phyloP scores from a whole-genome alignment of 2,329 filamentous ascomycete species.

The Colletotrichum tabaci region DNA sequence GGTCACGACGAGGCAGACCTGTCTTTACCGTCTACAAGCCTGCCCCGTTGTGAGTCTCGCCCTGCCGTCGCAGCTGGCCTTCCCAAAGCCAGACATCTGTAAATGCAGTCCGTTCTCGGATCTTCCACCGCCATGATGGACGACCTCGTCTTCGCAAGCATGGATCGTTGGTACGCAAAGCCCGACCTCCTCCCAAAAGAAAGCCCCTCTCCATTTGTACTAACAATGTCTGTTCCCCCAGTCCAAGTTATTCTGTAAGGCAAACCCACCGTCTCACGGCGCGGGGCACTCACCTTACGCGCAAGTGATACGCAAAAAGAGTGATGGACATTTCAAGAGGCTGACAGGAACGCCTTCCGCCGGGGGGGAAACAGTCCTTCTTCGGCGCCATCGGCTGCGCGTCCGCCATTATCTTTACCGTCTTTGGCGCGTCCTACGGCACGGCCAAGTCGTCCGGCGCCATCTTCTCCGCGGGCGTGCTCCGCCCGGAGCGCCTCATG shows the following conservation, averaged over 20 bases:
- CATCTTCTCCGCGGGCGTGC: constrained; percentile 60
- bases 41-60: background rate
- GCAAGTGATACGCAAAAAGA: too few species aligned
- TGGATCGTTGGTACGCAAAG: constrained; percentile 55
- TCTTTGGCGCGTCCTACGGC: constrained; percentile 63
- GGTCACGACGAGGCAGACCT: background rate
- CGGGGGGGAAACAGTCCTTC: constrained; percentile 51
- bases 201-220: background rate
- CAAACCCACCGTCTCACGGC: background rate
- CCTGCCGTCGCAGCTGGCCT: background rate
- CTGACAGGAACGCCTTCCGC: too few species aligned
- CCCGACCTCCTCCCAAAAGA: constrained; percentile 2
- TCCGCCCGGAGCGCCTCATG: constrained; percentile 61
- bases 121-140: constrained; percentile 47
- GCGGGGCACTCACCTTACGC: too few species aligned
- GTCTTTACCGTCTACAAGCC: too few species aligned
- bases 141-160: constrained; percentile 46
- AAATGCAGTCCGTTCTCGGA: background rate
- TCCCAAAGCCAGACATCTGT: background rate
- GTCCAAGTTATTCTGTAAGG: constrained; percentile 62
- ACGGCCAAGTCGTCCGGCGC: constrained; percentile 60
- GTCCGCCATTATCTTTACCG: constrained; percentile 66
- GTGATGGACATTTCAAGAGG: too few species aligned
- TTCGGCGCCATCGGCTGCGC: constrained; percentile 60
- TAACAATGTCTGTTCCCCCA: constrained; percentile 41